Conservation (phyloP, 768 basidiomycete genomes). For the Podaxis carcinomalis region DNA sequence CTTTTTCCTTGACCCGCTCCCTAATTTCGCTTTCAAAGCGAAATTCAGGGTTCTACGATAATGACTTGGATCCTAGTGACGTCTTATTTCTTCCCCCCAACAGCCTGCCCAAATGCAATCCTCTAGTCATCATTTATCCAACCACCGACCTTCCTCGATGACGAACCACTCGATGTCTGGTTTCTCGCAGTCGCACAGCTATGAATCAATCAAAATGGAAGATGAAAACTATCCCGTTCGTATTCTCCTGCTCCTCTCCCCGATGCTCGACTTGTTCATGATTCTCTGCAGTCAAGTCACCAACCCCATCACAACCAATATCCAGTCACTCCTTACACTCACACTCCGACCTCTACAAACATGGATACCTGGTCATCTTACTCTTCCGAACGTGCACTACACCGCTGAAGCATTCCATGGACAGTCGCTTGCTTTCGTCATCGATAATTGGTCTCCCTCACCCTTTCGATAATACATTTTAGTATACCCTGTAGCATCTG, state of each 20-base stretch:
- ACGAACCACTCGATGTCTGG: conserved; percentile 6
- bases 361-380: conserved; percentile 62
- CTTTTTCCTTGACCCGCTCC: conserved; percentile 30
- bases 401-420: conserved; percentile 38
- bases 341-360: conserved; percentile 39
- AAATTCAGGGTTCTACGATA: conserved; percentile 20
- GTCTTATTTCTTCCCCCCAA: conserved; percentile 35
- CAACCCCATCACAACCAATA: conserved; percentile 29
- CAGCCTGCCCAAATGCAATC: conserved; percentile 70
- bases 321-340: conserved; percentile 35
- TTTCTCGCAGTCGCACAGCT: conserved; percentile 11
- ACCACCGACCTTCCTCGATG: conserved; percentile 15
- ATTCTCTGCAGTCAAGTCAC: conserved; percentile 22
- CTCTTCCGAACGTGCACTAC: conserved; percentile 60
- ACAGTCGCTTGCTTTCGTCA: conserved; percentile 3
- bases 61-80: conserved; percentile 58
- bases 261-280: not conserved
- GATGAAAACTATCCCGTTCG: conserved; percentile 11
- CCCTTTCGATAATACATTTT: not conserved
- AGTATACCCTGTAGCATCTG: conserved; percentile 13
- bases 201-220: conserved; percentile 13
- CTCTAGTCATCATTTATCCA: conserved; percentile 8
- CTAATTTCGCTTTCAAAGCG: conserved; percentile 16
- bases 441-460: not conserved
- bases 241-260: not conserved